Conservation (phyloP, 257 asterid species). For the Solanum bulbocastanum region DNA sequence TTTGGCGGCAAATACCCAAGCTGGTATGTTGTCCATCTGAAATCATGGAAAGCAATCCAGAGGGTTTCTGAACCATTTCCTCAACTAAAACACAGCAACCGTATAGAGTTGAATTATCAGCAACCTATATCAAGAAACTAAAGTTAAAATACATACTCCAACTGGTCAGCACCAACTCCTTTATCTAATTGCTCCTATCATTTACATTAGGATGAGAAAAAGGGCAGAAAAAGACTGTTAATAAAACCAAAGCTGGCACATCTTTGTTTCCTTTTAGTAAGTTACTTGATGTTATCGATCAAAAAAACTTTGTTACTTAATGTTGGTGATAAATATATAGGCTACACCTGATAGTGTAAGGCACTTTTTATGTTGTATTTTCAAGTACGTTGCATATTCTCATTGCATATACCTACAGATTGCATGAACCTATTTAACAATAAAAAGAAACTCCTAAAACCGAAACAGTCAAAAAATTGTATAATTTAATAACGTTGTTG, state of each 20-base stretch:
- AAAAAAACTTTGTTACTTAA: background rate
- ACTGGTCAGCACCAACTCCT: background rate
- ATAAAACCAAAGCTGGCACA: background rate
- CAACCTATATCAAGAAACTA: constrained; percentile 42
- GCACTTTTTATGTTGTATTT: background rate
- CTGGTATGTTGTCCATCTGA: constrained; percentile 51
- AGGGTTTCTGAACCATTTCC: constrained; percentile 84
- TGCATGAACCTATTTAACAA: background rate
- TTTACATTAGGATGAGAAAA: background rate
- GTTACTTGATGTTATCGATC: background rate
- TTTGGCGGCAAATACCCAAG: constrained; percentile 58
- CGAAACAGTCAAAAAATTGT: background rate
- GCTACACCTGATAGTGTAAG: background rate
- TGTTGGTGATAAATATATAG: background rate
- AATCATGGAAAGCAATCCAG: constrained; percentile 77
- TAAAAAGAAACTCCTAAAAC: background rate
- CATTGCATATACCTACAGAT: background rate
- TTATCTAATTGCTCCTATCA: background rate
- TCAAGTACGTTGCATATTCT: background rate
- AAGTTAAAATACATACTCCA: background rate
- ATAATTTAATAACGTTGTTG: background rate
- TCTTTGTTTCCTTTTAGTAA: background rate
- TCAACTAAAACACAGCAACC: constrained; percentile 98
- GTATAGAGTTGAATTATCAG: constrained; percentile 90
- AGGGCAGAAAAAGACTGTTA: background rate